Evolutionary conservation across 2,329 filamentous ascomycete species (phyloP).

Genomic region (Xylaria sp.): DNA sequence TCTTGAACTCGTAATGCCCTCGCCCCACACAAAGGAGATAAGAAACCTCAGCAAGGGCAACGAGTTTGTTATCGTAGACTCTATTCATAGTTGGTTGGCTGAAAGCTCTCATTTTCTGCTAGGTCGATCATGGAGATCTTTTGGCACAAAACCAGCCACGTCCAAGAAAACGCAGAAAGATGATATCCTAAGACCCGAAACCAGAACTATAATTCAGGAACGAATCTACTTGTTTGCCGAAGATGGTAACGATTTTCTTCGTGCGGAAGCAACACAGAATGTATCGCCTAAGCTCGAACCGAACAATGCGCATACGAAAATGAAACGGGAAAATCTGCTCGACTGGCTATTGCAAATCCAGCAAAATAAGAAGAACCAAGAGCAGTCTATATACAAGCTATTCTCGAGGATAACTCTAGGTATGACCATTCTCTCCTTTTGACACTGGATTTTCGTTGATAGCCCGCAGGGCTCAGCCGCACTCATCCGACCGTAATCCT

Average conservation of each 20-base stretch:
- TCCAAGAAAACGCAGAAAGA: conserved; percentile 55
- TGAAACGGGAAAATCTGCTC: conserved; percentile 57
- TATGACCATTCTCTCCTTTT: conserved; percentile 43
- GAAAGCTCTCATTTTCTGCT: conserved; percentile 56
- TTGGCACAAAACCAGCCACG: conserved; percentile 56
- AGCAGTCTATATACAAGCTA: conserved; percentile 64
- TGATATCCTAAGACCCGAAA: conserved; percentile 47
- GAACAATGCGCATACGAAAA: conserved; percentile 42
- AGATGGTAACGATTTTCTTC: conserved; percentile 58
- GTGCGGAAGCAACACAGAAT: conserved; percentile 46
- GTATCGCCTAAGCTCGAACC: conserved; percentile 44
- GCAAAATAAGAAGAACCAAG: conserved; percentile 57
- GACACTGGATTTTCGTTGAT: conserved; percentile 21
- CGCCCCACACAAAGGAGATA: conserved; percentile 48
- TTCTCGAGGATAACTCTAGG: conserved; percentile 69
- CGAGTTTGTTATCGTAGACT: conserved; percentile 16
- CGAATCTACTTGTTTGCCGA: conserved; percentile 67
- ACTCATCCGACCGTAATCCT: conserved; percentile 61
- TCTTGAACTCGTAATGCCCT: conserved; percentile 65
- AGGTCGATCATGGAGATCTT: conserved; percentile 61
- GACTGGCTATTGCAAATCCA: conserved; percentile 63
- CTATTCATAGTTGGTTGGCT: conserved; percentile 55
- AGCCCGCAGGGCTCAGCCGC: conserved; percentile 62
- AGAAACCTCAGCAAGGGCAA: conserved; percentile 48
- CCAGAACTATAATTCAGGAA: conserved; percentile 53